These are phyloP conservation scores for Lipomyces lipofer DNA, from an alignment of 805 yeast species.

Conservation along the genomic window DNA sequence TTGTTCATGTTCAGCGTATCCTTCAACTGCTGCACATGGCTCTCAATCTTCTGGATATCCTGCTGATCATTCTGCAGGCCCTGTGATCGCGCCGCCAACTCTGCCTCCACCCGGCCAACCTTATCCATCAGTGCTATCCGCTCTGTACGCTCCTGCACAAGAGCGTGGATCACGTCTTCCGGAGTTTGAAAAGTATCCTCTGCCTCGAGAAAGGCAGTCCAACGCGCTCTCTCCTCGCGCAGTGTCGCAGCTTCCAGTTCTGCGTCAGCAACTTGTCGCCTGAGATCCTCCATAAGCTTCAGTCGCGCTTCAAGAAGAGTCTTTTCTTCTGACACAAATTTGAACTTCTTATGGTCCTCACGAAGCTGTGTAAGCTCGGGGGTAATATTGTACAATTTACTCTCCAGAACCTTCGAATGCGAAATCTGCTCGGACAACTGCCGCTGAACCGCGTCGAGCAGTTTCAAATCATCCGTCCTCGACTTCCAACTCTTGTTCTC, in stretches of 20 bases:
- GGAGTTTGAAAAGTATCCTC: conserved; percentile 45
- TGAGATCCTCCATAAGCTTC: conserved; percentile 44
- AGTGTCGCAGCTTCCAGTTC: conserved; percentile 53
- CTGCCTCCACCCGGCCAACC: conserved; percentile 39
- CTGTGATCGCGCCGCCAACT: conserved; percentile 28
- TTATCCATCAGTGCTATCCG: conserved; percentile 36
- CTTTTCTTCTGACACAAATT: conserved; percentile 59
- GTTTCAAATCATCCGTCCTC: conserved; percentile 14
- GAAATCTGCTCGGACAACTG: conserved; percentile 44
- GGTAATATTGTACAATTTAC: conserved; percentile 53
- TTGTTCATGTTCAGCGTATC: conserved; percentile 46
- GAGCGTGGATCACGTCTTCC: conserved; percentile 44
- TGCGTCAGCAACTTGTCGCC: conserved; percentile 49
- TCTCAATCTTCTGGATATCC: conserved; percentile 36
- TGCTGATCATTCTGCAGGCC: conserved; percentile 34
- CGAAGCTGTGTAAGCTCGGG: conserved; percentile 53
- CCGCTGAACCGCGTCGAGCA: conserved; percentile 15
- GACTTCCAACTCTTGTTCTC: conserved; percentile 19
- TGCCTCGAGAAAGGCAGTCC: conserved; percentile 47
- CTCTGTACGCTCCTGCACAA: conserved; percentile 42
- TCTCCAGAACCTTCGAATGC: conserved; percentile 51
- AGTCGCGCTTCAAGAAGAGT: conserved; percentile 45
- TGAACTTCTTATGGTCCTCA: conserved; percentile 49
- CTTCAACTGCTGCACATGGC: conserved; percentile 36
- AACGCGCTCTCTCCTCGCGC: conserved; percentile 50